These are phyloP conservation scores for Kodamaea sp. DNA, from an alignment of 1,139 yeast genomes.

Conservation along the genomic window DNA sequence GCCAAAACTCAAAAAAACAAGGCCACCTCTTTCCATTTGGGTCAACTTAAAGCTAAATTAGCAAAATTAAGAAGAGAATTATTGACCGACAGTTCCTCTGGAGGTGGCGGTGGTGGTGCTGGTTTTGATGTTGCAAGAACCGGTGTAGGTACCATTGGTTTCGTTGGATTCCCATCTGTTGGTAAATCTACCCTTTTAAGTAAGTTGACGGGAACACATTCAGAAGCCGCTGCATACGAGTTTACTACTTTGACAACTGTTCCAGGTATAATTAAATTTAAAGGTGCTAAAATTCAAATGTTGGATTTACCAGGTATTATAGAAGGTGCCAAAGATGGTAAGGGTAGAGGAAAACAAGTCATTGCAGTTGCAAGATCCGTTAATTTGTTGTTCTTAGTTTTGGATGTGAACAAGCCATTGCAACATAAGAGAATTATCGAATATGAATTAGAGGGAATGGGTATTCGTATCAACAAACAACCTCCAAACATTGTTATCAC, in stretches of 20 bases:
- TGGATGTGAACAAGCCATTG: constrained; percentile 94
- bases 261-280: constrained; percentile 92
- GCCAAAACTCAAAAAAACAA: constrained; percentile 94
- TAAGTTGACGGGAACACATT: constrained; percentile 90
- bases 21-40: constrained; percentile 94
- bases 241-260: constrained; percentile 97
- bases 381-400: constrained; percentile 84
- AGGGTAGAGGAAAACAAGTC: constrained; percentile 98
- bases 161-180: constrained; percentile 98
- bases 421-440: constrained; percentile 93
- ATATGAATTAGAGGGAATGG: constrained; percentile 94
- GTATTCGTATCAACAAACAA: constrained; percentile 85
- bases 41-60: constrained; percentile 92
- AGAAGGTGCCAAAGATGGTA: constrained; percentile 98
- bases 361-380: constrained; percentile 98
- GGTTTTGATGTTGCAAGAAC: constrained; percentile 98
- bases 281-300: constrained; percentile 98
- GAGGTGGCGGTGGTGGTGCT: constrained; percentile 85
- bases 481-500: constrained; percentile 92
- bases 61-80: constrained; percentile 94
- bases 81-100: constrained; percentile 71
- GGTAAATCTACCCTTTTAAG: constrained; percentile 89
- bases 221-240: constrained; percentile 96
- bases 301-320: constrained; percentile 97
- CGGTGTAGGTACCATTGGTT: constrained; percentile 96